Base-by-base conservation (phyloP, 1,284 basidiomycete species). In the Microbotryum silenes-acaulis region DNA sequence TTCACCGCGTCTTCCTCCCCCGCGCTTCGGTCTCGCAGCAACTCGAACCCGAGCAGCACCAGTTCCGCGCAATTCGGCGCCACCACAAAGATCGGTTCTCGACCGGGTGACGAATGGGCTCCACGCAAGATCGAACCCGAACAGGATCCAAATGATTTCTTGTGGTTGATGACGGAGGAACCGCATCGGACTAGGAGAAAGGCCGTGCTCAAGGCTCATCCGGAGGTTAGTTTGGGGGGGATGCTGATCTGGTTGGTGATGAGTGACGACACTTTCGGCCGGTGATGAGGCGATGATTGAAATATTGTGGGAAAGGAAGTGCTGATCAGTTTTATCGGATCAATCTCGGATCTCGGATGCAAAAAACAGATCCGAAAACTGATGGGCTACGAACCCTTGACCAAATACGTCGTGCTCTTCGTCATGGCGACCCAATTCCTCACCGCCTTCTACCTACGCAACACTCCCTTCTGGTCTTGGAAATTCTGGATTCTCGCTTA, bases 131-230 rank as follows among this genome's bases (percentile, higher is more conserved):
- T 71, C 1, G 51, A 68, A 3, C 68, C 70, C 44, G 60, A 65
- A 47, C 63, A 71, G 59, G 72, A 75, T 31, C 56, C 64, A 2
- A 61, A 66, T 23, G 77, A 78, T 61, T 78, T 76, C 59, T 79
- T 97, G 33, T 98, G 94, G 94, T 77, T 94, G 60, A 88, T 96
- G 83, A 97, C 91, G 1, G 94, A 98, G 76, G 96, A 98, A 75
- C 94, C 94, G 6, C 96, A 98, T 75, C 83, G 92, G 37, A 84
- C 86, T 23, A 80, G 94, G 52, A 80, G 94, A 54, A 85, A 85
- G 78, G 89, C 85, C 10, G 97, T 98, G 64, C 82, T 98, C 77
- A 92, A 93, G 74, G 86, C 88, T 0, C 92, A 98, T 74, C 94
- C 94, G 0, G 87, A 97, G 80, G 89, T 91, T 67, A 57, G 79